Percentiles rank a stretch among this genome's conserved stretches.
Conservation (phyloP, 768 basidiomycete species). For the Pulveroboletus sp. region DNA sequence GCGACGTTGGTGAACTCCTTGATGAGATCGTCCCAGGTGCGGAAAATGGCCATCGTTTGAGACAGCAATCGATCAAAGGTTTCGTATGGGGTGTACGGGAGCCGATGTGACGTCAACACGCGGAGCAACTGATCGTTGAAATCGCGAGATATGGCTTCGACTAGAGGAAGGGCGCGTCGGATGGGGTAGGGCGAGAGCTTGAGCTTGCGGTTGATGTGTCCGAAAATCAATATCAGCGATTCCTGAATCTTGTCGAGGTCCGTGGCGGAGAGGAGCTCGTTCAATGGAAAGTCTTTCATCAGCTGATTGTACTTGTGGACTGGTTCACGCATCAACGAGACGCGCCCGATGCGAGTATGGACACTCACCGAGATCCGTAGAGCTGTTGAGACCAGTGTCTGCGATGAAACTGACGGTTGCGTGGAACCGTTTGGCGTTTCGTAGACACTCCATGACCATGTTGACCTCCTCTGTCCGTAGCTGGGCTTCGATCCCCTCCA, state of each 20-base stretch:
- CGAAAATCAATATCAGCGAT: constrained; percentile 80
- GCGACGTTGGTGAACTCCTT: constrained; percentile 93
- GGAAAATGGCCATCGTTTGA: constrained; percentile 73
- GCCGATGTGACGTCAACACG: constrained; percentile 85
- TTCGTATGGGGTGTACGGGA: constrained; percentile 91
- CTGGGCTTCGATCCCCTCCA: constrained; percentile 92
- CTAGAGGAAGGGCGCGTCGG: constrained; percentile 89
- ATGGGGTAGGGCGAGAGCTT: constrained; percentile 96
- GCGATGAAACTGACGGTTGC: constrained; percentile 98
- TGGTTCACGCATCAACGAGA: constrained; percentile 25
- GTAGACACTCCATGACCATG: constrained; percentile 89
- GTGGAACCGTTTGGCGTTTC: constrained; percentile 95
- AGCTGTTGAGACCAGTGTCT: constrained; percentile 94
- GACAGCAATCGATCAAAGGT: constrained; percentile 85
- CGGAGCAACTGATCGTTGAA: constrained; percentile 94
- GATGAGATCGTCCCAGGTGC: constrained; percentile 84
- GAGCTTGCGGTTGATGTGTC: constrained; percentile 93
- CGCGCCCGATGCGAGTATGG: background rate
- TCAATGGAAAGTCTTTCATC: constrained; percentile 98
- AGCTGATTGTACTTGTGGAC: constrained; percentile 98
- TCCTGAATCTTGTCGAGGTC: constrained; percentile 95
- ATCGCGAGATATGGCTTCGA: constrained; percentile 96
- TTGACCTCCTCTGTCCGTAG: constrained; percentile 88
- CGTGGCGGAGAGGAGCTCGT: constrained; percentile 93
- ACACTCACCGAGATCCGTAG: constrained; percentile 74